These are phyloP conservation scores for Wickerhamiella sergipiensis DNA, from an alignment of 805 yeast genomes.

Conservation along the genomic window DNA sequence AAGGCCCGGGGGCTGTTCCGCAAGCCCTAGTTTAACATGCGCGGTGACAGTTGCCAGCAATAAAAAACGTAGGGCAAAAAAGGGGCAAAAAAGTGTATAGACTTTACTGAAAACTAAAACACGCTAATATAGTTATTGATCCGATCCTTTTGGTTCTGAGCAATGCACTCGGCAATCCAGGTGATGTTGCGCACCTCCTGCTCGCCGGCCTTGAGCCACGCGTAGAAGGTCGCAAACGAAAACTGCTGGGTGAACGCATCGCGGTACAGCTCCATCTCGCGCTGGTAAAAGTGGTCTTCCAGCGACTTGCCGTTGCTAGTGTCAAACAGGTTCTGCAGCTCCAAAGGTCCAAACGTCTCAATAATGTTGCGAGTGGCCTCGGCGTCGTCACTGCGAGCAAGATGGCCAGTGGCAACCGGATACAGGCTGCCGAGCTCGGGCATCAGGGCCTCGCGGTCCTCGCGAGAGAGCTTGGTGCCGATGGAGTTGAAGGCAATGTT, in stretches of 20 bases:
- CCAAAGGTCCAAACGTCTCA: slow-evolving; percentile 19
- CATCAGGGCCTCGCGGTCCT: slow-evolving; percentile 55
- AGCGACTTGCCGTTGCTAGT: slow-evolving; percentile 41
- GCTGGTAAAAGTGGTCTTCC: slow-evolving; percentile 87
- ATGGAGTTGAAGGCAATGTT: slow-evolving; percentile 85
- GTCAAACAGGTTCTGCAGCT: slow-evolving; percentile 32
- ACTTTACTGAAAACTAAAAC: slow-evolving; percentile 31
- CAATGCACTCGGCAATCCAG: slow-evolving; percentile 99
- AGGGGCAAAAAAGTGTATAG: background rate
- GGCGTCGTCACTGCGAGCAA: slow-evolving; percentile 69
- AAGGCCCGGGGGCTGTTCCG: slow-evolving; percentile 1
- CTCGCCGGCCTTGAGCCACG: slow-evolving; percentile 90
- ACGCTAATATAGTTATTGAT: slow-evolving; percentile 84
- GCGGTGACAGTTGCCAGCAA: too few species aligned
- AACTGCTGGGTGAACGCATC: slow-evolving; percentile 95
- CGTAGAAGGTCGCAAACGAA: slow-evolving; percentile 81
- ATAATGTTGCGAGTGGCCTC: slow-evolving; percentile 52
- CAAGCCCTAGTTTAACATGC: background rate
- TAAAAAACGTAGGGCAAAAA: too few species aligned
- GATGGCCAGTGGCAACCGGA: slow-evolving; percentile 50
- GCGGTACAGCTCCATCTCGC: slow-evolving; percentile 85
- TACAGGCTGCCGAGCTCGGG: slow-evolving; percentile 76
- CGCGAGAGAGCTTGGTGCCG: slow-evolving; percentile 63
- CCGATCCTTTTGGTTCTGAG: slow-evolving; percentile 93
- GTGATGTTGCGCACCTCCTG: slow-evolving; percentile 95